Base-by-base conservation (phyloP, 176 grass and related monocot genomes). In the Puccinellia tenuiflora region DNA sequence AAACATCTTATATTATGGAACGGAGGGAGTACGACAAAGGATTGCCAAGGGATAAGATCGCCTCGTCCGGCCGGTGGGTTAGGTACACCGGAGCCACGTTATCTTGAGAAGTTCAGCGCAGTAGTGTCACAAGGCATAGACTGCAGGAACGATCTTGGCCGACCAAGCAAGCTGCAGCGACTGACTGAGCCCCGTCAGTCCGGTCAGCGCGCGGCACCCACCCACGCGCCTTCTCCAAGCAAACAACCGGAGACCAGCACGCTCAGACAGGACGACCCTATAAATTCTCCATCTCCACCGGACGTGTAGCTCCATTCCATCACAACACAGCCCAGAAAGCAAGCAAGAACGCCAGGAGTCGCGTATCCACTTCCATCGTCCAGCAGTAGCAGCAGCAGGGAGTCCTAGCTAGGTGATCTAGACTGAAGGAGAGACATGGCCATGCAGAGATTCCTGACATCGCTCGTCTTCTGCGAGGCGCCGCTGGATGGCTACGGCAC, bases 391-490 rank as follows among this genome's bases (percentile, higher is more conserved):
- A 54, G 52, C 43, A 46, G 43, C 11, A 15, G 35, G 40, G 9
- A 42, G 40, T 42, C 40, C 40, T 42, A 40, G 0, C 4, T 42
- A 42, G 40, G 40, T 10, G 40, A 42, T 42, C 40, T 2, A 42
- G 40, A 42, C 40, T 42, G 45, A 15, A 47, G 45, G 13, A 15
- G 3, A 15, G 6, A 8, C 65, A 39, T 48, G 72, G 79, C 73
- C 22, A 50, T 71, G 79, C 30, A 87, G 50, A 83, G 73, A 63
- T 37, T 87, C 52, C 6, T 70, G n/a, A 52, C 73, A 3, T 26
- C 63, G 37, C 29, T 83, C 62, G 73, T 51, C 37, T 87, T 87
- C 79, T 77, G 73, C 73, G 72, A 87, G 62, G 62, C 62, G 51
- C 79, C 79, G 0, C 5, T 82, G 7, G 85, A 87, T 15, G 52